Conservation (phyloP, 1,284 basidiomycete genomes). For the Cryptococcus amylolentus region DNA sequence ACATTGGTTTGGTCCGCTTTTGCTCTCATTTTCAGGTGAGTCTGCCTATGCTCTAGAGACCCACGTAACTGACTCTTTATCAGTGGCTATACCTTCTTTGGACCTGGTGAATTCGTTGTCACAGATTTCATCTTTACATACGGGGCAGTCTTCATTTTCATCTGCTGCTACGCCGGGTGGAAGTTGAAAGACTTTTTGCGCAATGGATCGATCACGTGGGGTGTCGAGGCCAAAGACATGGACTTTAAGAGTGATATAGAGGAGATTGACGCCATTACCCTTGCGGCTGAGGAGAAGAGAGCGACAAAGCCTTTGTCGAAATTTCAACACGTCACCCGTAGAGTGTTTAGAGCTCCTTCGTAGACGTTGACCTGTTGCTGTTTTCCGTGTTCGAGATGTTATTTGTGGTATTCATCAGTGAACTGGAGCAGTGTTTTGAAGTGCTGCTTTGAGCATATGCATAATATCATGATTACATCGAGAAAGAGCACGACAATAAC, state of each 20-base stretch:
- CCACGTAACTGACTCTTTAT: not conserved
- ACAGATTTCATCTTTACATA: slow-evolving; percentile 31
- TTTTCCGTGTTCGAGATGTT: too few species aligned
- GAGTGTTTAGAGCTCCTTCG: too few species aligned
- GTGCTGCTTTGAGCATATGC: too few species aligned
- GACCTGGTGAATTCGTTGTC: slow-evolving; percentile 20
- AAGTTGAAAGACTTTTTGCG: slow-evolving; percentile 21
- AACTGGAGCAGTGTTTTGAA: too few species aligned
- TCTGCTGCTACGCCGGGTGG: slow-evolving; percentile 28
- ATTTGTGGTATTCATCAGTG: too few species aligned
- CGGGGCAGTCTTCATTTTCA: slow-evolving; percentile 36
- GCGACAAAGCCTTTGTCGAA: not conserved
- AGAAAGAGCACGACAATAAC: too few species aligned
- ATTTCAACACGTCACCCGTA: too few species aligned
- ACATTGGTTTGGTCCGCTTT: slow-evolving; percentile 26
- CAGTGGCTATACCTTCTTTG: slow-evolving; percentile 28
- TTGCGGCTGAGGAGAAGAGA: slow-evolving; percentile 19
- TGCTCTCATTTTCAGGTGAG: slow-evolving; percentile 27
- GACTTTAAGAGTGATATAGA: slow-evolving; percentile 24
- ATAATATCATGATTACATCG: too few species aligned
- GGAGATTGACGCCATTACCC: slow-evolving; percentile 23
- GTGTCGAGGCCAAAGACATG: slow-evolving; percentile 15
- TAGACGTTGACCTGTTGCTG: too few species aligned
- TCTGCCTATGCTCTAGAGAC: not conserved
- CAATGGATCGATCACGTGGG: slow-evolving; percentile 12